Evolutionary conservation across 2,329 filamentous ascomycete species (phyloP).

Genomic region (Fusarium sublunatum): DNA sequence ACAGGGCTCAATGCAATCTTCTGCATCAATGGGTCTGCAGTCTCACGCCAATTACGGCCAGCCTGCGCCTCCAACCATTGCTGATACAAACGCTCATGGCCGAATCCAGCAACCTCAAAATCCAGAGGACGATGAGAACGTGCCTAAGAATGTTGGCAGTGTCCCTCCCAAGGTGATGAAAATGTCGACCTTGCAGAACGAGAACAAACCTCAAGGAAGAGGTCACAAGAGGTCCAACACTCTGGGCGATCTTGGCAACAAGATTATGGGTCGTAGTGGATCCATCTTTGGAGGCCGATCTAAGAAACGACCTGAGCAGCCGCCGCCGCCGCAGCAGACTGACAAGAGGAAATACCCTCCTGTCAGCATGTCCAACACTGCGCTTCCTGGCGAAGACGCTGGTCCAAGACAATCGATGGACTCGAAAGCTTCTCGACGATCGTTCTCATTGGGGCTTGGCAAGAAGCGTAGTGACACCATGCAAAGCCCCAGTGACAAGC

Average conservation of each 20-base stretch:
- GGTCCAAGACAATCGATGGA: slow-evolving; percentile 72
- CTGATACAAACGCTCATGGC: slow-evolving; percentile 88
- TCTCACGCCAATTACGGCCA: slow-evolving; percentile 81
- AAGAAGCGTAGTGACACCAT: slow-evolving; percentile 79
- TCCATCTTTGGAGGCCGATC: slow-evolving; percentile 78
- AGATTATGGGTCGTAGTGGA: slow-evolving; percentile 84
- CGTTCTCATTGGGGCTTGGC: slow-evolving; percentile 74
- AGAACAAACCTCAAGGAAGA: slow-evolving; percentile 61
- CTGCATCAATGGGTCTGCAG: slow-evolving; percentile 71
- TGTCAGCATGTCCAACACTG: slow-evolving; percentile 85
- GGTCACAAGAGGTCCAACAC: slow-evolving; percentile 78
- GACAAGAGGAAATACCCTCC: slow-evolving; percentile 85
- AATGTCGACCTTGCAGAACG: slow-evolving; percentile 67
- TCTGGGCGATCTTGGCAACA: slow-evolving; percentile 84
- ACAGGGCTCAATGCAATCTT: slow-evolving; percentile 80
- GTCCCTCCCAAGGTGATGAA: slow-evolving; percentile 69
- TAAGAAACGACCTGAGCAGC: slow-evolving; percentile 62
- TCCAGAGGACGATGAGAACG: slow-evolving; percentile 72
- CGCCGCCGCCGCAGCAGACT: slow-evolving; percentile 63
- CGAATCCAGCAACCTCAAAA: slow-evolving; percentile 81
- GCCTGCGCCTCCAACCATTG: slow-evolving; percentile 86
- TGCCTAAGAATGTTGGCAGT: slow-evolving; percentile 70
- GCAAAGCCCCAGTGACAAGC: slow-evolving; percentile 67
- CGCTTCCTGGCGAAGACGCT: slow-evolving; percentile 67
- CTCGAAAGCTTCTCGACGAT: slow-evolving; percentile 73